These are phyloP conservation scores for Rugiboletus extremiorientalis DNA, from an alignment of 1,284 basidiomycete genomes.

Conservation along the genomic window DNA sequence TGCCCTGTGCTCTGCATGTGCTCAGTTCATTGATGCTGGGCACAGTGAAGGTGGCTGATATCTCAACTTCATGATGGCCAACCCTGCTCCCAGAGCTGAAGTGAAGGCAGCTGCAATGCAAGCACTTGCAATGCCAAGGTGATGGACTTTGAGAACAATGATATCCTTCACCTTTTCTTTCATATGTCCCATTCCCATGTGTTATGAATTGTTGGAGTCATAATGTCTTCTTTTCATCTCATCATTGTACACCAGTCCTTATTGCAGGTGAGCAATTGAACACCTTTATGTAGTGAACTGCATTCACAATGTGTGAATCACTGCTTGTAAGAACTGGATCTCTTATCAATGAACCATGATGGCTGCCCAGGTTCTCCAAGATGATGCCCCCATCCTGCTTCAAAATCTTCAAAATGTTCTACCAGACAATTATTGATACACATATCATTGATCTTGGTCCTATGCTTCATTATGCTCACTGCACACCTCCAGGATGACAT, in stretches of 20 bases:
- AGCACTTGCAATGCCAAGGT: background rate
- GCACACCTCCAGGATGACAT: background rate
- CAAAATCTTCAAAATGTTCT: background rate
- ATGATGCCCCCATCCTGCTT: background rate
- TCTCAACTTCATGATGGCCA: background rate
- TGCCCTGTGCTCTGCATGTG: background rate
- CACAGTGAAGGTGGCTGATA: background rate
- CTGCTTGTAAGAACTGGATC: background rate
- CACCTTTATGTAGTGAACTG: background rate
- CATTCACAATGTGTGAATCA: background rate
- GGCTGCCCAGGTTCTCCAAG: background rate
- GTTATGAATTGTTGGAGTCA: too few relatives aligned
- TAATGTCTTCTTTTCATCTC: background rate
- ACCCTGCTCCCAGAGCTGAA: background rate
- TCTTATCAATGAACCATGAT: background rate
- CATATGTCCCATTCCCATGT: too few relatives aligned
- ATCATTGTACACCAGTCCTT: background rate
- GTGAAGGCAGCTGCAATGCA: background rate
- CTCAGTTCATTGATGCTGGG: background rate
- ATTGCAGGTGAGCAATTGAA: background rate
- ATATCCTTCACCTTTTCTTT: background rate
- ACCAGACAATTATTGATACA: background rate
- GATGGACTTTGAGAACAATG: background rate
- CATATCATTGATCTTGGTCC: background rate
- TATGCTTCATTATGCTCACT: background rate